Percentiles rank a stretch among this genome's conserved stretches.
Conservation (phyloP, 108 stramenopile genomes). For the Parmales sp. region DNA sequence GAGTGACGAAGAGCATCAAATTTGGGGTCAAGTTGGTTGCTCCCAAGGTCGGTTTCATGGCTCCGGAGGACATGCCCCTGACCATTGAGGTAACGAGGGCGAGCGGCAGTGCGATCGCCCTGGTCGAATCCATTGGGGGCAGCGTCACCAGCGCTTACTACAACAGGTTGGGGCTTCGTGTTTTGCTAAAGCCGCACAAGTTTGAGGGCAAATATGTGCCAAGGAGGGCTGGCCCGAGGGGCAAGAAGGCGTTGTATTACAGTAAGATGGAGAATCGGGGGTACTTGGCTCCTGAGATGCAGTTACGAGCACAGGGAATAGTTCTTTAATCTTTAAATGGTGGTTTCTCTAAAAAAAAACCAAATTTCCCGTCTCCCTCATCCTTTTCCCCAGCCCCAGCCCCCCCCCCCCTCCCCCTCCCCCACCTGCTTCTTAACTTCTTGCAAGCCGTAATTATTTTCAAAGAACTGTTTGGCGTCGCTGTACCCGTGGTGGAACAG, state of each 20-base stretch:
- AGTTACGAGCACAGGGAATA: constrained; percentile 36
- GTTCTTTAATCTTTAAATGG: too few relatives aligned
- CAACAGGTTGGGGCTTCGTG: constrained; percentile 80
- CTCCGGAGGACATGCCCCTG: constrained; percentile 50
- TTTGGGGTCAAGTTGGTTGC: constrained; percentile 78
- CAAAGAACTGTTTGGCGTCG: too few relatives aligned
- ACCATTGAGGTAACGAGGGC: constrained; percentile 81
- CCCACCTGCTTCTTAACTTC: too few relatives aligned
- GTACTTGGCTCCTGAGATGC: constrained; percentile 85
- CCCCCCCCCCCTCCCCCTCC: too few relatives aligned
- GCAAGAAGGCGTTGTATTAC: constrained; percentile 85
- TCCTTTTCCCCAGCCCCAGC: too few relatives aligned
- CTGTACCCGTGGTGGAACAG: too few relatives aligned
- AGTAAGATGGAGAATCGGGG: constrained; percentile 82
- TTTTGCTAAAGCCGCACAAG: constrained; percentile 84
- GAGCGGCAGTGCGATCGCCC: constrained; percentile 69
- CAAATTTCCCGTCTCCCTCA: too few relatives aligned
- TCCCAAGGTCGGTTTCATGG: constrained; percentile 50
- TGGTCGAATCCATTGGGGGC: constrained; percentile 84
- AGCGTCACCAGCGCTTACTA: constrained; percentile 91
- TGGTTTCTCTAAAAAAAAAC: too few relatives aligned
- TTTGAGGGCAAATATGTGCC: constrained; percentile 55
- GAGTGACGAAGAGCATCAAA: constrained; percentile 64
- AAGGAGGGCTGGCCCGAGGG: constrained; percentile 82
- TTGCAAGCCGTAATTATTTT: too few relatives aligned